phyloP scores from a whole-genome alignment of 75 land plant species.

The Azolla pinnata region DNA sequence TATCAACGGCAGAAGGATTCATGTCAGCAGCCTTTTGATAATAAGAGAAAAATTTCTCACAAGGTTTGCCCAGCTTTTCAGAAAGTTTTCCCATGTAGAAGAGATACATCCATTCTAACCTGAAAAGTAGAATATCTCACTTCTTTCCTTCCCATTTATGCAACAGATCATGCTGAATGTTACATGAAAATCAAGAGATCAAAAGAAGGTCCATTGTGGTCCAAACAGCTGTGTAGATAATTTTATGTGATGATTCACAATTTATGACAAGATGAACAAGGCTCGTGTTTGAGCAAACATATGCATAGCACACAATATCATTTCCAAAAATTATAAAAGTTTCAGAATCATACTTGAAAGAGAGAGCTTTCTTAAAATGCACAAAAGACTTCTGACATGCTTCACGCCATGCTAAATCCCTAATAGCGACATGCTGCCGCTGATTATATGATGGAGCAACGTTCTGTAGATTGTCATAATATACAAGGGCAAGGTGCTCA shows the following conservation, averaged over 20 bases:
- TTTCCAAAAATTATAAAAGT: too few relatives aligned
- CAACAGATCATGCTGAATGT: too few relatives aligned
- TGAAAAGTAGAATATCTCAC: too few relatives aligned
- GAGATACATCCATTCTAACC: constrained; percentile 92
- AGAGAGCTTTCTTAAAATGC: constrained; percentile 81
- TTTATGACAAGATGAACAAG: too few relatives aligned
- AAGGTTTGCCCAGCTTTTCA: constrained; percentile 68
- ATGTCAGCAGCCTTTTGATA: constrained; percentile 63
- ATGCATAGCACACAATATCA: too few relatives aligned
- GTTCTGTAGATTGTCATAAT: constrained; percentile 94
- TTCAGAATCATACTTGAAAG: constrained; percentile 63
- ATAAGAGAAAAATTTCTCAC: constrained; percentile 54
- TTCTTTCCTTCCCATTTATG: too few relatives aligned
- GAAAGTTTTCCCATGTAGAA: constrained; percentile 88
- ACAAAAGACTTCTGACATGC: constrained; percentile 65
- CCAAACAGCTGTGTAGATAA: too few relatives aligned
- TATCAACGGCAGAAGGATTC: constrained; percentile 91
- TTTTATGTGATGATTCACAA: too few relatives aligned
- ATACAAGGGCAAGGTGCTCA: constrained; percentile 85
- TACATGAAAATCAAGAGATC: too few relatives aligned
- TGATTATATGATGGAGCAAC: constrained; percentile 94
- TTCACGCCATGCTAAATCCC: constrained; percentile 58
- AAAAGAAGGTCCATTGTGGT: too few relatives aligned
- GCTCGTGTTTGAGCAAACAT: too few relatives aligned
- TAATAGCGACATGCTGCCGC: constrained; percentile 54